Percentiles rank a stretch among this genome's conserved stretches.
Evolutionary conservation across 2,329 filamentous ascomycete species (phyloP).

Genomic region (Trichoderma cornu-damae): DNA sequence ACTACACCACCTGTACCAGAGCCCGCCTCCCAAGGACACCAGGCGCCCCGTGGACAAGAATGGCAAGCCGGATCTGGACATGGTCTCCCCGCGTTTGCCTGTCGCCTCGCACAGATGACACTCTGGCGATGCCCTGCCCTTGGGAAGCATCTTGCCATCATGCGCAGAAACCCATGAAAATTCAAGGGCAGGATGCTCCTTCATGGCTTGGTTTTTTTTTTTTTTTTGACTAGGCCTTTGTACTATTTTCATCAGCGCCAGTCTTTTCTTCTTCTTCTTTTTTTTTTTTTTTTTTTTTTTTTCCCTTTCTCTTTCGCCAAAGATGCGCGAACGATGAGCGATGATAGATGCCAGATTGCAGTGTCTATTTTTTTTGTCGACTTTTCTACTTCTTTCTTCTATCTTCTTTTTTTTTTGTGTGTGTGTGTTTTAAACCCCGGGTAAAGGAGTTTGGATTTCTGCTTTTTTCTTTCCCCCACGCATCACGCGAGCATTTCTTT

Average conservation of each 20-base stretch:
- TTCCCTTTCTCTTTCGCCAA: not conserved
- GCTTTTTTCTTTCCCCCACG: not conserved
- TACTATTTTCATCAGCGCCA: constrained; percentile 2
- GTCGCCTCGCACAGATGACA: constrained; percentile 13
- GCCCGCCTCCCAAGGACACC: constrained; percentile 27
- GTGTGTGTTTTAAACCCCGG: no score
- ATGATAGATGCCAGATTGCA: constrained; percentile 9
- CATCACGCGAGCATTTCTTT: not conserved
- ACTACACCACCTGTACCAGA: constrained; percentile 56
- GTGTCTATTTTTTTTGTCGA: not conserved
- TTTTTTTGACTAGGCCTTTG: not conserved
- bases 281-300: not conserved
- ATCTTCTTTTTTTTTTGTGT: not conserved
- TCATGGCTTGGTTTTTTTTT: no score
- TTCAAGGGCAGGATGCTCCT: not conserved
- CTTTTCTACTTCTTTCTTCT: no score
- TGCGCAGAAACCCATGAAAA: not conserved
- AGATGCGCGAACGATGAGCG: not conserved
- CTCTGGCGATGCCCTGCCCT: not conserved
- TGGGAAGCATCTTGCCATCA: not conserved
- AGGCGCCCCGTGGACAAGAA: not conserved
- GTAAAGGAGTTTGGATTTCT: not conserved
- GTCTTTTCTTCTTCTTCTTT: not conserved
- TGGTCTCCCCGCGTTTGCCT: constrained; percentile 7
- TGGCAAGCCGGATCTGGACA: constrained; percentile 1